Evolutionary conservation across 2,329 filamentous ascomycete genomes (phyloP).

Genomic region (Diplodia scrobiculata): DNA sequence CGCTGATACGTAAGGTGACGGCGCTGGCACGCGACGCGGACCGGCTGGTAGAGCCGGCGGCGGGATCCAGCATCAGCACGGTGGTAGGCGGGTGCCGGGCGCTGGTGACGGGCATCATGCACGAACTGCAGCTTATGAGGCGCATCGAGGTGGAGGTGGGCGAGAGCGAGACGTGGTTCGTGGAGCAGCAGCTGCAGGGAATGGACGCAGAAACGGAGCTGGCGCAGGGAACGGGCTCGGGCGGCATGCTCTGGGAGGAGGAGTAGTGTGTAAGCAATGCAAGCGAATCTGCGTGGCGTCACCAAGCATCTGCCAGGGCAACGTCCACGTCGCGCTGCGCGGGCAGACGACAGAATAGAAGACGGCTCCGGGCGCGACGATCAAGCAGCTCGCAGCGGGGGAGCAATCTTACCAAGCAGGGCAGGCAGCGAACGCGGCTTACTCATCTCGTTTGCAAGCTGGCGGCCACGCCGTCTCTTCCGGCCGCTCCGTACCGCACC

Average conservation of each 20-base stretch:
- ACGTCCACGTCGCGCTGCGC: background rate
- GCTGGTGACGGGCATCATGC: slow-evolving; percentile 39
- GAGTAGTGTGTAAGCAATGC: slow-evolving; percentile 27
- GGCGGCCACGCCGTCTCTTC: slow-evolving; percentile 14
- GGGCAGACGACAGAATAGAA: background rate
- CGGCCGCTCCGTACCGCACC: slow-evolving; percentile 11
- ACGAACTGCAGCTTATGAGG: slow-evolving; percentile 42
- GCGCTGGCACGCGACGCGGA: slow-evolving; percentile 40
- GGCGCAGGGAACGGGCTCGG: background rate
- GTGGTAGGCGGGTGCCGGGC: slow-evolving; percentile 39
- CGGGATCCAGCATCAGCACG: slow-evolving; percentile 41
- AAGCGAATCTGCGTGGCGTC: slow-evolving; percentile 19
- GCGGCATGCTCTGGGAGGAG: background rate
- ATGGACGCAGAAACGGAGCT: background rate
- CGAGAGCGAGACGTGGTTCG: slow-evolving; percentile 41
- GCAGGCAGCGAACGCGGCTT: background rate
- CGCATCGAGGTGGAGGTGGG: slow-evolving; percentile 40
- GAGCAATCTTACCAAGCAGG: slow-evolving; percentile 14
- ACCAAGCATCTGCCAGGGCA: slow-evolving; percentile 24
- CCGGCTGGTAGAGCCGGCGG: slow-evolving; percentile 36
- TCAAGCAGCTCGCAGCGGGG: background rate
- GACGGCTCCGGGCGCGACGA: background rate
- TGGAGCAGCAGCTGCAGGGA: slow-evolving; percentile 34
- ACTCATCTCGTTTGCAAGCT: slow-evolving; percentile 7
- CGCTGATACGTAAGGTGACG: slow-evolving; percentile 42